Conservation (phyloP, 2,329 filamentous ascomycete species). For the Trichoderma sp. region DNA sequence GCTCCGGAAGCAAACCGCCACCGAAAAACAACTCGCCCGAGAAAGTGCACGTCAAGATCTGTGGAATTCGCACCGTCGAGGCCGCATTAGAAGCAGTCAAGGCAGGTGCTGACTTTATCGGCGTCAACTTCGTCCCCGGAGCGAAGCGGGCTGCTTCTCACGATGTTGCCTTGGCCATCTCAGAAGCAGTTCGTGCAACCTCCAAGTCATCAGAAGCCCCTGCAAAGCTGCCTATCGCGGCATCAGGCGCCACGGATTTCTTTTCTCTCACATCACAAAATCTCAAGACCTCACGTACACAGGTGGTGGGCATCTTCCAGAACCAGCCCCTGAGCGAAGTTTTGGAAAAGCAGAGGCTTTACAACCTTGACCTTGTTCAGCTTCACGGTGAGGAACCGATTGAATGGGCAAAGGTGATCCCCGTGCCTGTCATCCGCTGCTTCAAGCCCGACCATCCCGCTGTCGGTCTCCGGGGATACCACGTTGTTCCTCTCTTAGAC, state of each 20-base stretch:
- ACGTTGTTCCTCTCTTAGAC: conserved; percentile 81
- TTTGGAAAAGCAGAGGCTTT: conserved; percentile 71
- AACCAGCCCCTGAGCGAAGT: conserved; percentile 86
- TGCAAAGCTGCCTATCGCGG: conserved; percentile 31
- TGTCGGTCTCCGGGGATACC: conserved; percentile 74
- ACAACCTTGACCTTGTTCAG: conserved; percentile 85
- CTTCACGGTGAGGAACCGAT: conserved; percentile 89
- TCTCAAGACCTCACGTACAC: conserved; percentile 60
- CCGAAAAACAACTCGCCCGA: conserved; percentile 37
- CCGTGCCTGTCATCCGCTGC: conserved; percentile 85
- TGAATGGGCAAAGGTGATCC: conserved; percentile 87
- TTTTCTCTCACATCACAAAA: conserved; percentile 60
- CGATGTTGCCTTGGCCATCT: conserved; percentile 79
- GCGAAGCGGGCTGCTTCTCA: conserved; percentile 77
- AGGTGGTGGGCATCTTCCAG: conserved; percentile 91
- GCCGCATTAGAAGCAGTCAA: conserved; percentile 79
- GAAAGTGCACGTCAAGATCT: conserved; percentile 83
- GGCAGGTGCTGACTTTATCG: conserved; percentile 86
- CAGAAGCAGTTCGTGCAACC: conserved; percentile 73
- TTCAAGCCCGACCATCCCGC: conserved; percentile 78
- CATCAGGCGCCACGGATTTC: conserved; percentile 60
- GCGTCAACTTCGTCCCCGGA: conserved; percentile 85
- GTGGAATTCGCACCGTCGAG: conserved; percentile 82
- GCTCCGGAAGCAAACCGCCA: conserved; percentile 56
- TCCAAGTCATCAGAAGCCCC: conserved; percentile 45